phyloP scores from a whole-genome alignment of 805 yeast species.

The Candida hungchunana region DNA sequence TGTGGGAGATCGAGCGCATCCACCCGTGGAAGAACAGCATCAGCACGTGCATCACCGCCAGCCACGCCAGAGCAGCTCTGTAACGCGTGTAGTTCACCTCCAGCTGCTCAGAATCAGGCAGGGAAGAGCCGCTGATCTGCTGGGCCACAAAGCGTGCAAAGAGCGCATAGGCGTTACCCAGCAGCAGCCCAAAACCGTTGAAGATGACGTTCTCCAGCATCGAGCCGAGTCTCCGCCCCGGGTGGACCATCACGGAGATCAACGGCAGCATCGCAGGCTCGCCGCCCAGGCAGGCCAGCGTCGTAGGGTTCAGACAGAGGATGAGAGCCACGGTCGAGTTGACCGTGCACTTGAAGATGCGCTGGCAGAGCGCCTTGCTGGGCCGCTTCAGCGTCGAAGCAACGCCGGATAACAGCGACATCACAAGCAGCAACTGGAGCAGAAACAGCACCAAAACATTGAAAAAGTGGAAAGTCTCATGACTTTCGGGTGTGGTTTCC shows the following conservation, averaged over 20 bases:
- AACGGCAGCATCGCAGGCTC: conserved; percentile 43
- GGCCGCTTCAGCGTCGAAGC: conserved; percentile 13
- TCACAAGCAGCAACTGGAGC: too few relatives aligned
- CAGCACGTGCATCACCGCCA: conserved; percentile 41
- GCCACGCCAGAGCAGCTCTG: conserved; percentile 38
- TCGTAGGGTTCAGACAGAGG: conserved; percentile 35
- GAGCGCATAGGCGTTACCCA: conserved; percentile 40
- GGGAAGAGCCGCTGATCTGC: conserved; percentile 23
- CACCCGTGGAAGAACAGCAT: conserved; percentile 48
- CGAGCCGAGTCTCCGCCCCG: conserved; percentile 46
- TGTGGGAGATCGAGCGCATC: conserved; percentile 43
- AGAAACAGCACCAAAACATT: too few relatives aligned
- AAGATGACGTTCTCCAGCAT: conserved; percentile 40
- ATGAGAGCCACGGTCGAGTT: conserved; percentile 40
- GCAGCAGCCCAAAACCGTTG: conserved; percentile 36
- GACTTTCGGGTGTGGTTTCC: too few relatives aligned
- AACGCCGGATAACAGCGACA: too few relatives aligned
- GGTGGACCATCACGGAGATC: conserved; percentile 44
- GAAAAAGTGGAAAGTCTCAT: background rate
- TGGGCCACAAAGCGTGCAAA: conserved; percentile 40
- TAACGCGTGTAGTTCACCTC: conserved; percentile 28
- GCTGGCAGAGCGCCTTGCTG: conserved; percentile 30
- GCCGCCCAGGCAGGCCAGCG: conserved; percentile 33
- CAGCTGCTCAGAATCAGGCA: conserved; percentile 29
- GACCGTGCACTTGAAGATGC: conserved; percentile 35